Evolutionary conservation across 164 flowering plant species (phyloP), one percentile per base, ranked within the genome.

Genomic region (Berberis vulgaris): DNA sequence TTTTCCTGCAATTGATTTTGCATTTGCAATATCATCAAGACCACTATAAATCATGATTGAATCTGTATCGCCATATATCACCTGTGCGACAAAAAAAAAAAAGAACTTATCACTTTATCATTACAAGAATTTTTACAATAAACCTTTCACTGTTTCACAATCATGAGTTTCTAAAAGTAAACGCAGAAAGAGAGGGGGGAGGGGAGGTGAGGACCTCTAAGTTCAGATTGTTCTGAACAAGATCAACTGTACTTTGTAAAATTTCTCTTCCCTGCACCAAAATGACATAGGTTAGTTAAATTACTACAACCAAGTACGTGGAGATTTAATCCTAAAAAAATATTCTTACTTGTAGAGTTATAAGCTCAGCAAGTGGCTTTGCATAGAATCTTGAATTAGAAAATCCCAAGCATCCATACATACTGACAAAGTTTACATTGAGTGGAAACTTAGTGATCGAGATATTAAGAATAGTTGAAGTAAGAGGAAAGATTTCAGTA

Each of bases 331-430:
- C 54, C 11, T 4, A 52, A 52, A 11, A 60, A 11, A 41, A 58
- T 38, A 49, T 43, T 61, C 85, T 72, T 81, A 89, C 99, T 68
- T 86, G 97, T 65, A 72, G 79, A 60, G 99, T 95, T 65, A 89
- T 88, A 63, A 95, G 89, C 77, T 95, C 99, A 53, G 99, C 99
- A 54, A 95, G 92, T 67, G 97, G 97, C 81, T 91, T 95, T 73
- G 97, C 99, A 77, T 91, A 95, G 81, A 95, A 95, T 74, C 99
- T 86, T 71, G 99, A 91, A 76, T 91, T 87, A 65, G 99, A 81
- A 82, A 91, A 95, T 52, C 99, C 99, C 67, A 95, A 79, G 77
- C 99, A 95, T 61, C 99, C 99, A 79, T 95, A 95, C 89, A 95
- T 91, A 78, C 99, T 95, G 92, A 81, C 10, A 5, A 8, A 72